These are phyloP conservation scores for Cordyceps militaris DNA, from an alignment of 2,329 filamentous ascomycete genomes.

Conservation along the genomic window DNA sequence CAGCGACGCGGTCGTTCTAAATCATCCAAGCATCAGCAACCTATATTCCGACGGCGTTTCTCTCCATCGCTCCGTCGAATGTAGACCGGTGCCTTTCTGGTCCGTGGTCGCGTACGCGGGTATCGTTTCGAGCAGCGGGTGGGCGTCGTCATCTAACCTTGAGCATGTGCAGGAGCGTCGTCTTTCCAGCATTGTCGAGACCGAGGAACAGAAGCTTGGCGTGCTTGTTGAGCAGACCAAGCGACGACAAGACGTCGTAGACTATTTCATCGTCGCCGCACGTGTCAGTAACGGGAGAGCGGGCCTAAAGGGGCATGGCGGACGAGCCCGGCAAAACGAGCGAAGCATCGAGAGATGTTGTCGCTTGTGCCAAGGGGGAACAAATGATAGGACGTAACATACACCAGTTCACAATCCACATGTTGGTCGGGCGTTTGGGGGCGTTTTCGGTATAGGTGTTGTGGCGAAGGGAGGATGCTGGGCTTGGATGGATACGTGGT, in stretches of 20 bases:
- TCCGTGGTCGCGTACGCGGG: neutral
- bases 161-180: slow-evolving; percentile 87
- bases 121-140: neutral
- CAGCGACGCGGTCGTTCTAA: slow-evolving; percentile 86
- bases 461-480: neutral
- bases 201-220: slow-evolving; percentile 91
- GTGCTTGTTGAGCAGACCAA: slow-evolving; percentile 91
- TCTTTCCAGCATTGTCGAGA: slow-evolving; percentile 92
- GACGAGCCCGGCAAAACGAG: neutral
- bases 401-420: slow-evolving; percentile 98
- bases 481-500: slow-evolving; percentile 9
- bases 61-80: neutral
- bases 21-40: slow-evolving; percentile 18
- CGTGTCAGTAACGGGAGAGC: slow-evolving; percentile 24
- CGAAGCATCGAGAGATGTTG: neutral
- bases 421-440: slow-evolving; percentile 27
- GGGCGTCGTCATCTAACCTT: slow-evolving; percentile 57
- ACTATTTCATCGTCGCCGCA: slow-evolving; percentile 38
- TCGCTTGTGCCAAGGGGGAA: neutral
- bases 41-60: neutral
- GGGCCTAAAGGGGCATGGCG: neutral
- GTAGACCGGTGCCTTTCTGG: neutral
- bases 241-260: slow-evolving; percentile 80
- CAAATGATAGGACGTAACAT: slow-evolving; percentile 34
- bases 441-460: neutral